Conservation (phyloP, 2,329 filamentous ascomycete genomes). For the Plenodomus tracheiphilus region DNA sequence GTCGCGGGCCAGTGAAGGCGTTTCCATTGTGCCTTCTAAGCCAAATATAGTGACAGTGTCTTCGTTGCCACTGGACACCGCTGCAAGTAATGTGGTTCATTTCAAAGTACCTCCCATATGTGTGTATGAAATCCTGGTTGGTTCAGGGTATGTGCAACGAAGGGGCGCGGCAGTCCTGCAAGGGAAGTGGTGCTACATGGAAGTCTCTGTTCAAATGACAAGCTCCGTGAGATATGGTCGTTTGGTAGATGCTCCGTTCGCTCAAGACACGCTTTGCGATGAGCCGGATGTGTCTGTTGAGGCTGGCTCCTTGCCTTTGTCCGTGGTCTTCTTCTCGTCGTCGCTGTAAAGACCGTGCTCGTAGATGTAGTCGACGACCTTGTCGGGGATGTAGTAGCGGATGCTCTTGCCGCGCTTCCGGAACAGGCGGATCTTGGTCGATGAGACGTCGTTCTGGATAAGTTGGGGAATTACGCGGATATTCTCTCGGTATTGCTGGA, state of each 20-base stretch:
- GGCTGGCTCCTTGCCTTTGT: constrained; percentile 39
- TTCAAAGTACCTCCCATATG: background rate
- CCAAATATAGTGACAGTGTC: constrained; percentile 7
- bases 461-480: constrained; percentile 87
- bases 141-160: background rate
- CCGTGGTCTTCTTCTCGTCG: constrained; percentile 42
- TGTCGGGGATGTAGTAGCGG: constrained; percentile 47
- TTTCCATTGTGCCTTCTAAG: constrained; percentile 16
- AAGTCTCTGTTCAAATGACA: background rate
- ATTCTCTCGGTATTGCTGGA: constrained; percentile 82
- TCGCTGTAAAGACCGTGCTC: constrained; percentile 45
- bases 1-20: constrained; percentile 21
- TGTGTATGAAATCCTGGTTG: background rate
- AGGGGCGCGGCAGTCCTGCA: constrained; percentile 19
- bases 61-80: constrained; percentile 5
- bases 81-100: background rate
- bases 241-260: too few relatives aligned
- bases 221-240: too few relatives aligned
- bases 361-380: constrained; percentile 46
- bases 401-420: constrained; percentile 48
- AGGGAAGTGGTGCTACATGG: constrained; percentile 15
- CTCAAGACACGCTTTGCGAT: constrained; percentile 26
- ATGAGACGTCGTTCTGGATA: constrained; percentile 83
- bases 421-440: constrained; percentile 80
- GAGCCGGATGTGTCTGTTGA: constrained; percentile 26